A percentile compares a stretch with the other conserved stretches of the same genome.
Conservation (phyloP, 1,284 basidiomycete genomes). For the Trichosporon sp. region DNA sequence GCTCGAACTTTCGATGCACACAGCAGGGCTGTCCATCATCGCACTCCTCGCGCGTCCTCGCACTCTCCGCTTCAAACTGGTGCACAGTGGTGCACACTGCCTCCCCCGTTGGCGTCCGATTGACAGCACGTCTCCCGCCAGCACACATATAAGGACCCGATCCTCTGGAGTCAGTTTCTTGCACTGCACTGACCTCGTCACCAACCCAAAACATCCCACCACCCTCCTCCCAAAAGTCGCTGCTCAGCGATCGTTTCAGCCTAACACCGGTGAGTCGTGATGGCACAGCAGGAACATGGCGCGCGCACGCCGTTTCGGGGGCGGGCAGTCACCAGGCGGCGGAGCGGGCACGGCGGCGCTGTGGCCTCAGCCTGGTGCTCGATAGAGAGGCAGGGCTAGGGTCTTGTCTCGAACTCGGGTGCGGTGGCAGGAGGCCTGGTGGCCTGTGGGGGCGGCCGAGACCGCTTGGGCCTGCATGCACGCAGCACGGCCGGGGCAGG, state of each 20-base stretch:
- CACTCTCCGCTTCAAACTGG: no score
- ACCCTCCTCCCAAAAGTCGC: background rate
- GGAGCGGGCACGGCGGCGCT: no score
- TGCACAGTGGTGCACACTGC: background rate
- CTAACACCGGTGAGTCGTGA: background rate
- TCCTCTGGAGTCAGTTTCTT: background rate
- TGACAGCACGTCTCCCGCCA: background rate
- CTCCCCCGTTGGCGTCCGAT: background rate
- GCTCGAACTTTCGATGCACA: background rate
- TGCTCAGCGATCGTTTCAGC: background rate
- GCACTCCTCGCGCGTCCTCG: background rate
- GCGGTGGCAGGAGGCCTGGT: no score
- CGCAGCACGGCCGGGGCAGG: background rate
- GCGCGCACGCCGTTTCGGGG: background rate
- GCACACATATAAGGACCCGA: background rate
- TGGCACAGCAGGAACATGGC: background rate
- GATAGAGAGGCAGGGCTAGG: background rate
- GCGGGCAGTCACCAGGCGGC: background rate
- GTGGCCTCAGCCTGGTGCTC: no score
- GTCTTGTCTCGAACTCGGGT: background rate
- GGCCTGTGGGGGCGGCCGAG: background rate
- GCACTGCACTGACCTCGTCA: background rate
- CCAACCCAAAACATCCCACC: background rate
- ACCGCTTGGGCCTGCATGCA: background rate
- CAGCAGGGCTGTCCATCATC: background rate